Conservation (phyloP, 2,329 filamentous ascomycete species). For the Colletotrichum viniferum region DNA sequence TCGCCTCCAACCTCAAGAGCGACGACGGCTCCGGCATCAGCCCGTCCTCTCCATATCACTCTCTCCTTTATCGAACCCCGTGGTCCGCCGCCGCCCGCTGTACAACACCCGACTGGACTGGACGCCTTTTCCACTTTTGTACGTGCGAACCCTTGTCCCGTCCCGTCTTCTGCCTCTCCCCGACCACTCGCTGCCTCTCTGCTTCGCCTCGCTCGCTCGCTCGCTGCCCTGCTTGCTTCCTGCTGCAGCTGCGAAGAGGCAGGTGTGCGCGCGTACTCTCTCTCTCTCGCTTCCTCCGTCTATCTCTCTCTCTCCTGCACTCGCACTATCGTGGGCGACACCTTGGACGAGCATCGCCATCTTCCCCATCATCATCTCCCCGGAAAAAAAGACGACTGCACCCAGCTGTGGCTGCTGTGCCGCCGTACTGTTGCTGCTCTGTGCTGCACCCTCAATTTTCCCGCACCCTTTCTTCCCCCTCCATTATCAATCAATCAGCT, state of each 20-base stretch:
- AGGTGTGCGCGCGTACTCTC: not conserved
- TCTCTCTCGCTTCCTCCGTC: not conserved
- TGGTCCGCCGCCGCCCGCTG: not conserved
- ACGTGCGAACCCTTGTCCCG: slow-evolving; percentile 11
- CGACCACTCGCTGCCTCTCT: slow-evolving; percentile 3
- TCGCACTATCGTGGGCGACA: not conserved
- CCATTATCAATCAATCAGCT: slow-evolving; percentile 19
- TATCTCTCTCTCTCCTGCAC: not conserved
- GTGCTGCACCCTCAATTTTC: slow-evolving; percentile 7
- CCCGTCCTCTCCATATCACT: not conserved
- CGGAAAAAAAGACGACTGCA: not conserved
- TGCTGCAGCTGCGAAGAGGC: not conserved
- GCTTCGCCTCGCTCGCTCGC: not conserved
- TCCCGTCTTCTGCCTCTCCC: not conserved
- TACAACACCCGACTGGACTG: not conserved
- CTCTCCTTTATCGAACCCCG: not conserved
- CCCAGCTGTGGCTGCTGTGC: not conserved
- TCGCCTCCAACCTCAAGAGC: not conserved
- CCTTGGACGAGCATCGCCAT: not conserved
- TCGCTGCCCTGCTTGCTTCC: not conserved
- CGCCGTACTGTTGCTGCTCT: not conserved
- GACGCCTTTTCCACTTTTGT: slow-evolving; percentile 17
- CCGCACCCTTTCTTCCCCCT: not conserved
- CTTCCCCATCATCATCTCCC: not conserved
- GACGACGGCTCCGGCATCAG: slow-evolving; percentile 1